phyloP scores from a whole-genome alignment of 768 basidiomycete genomes.

The Boletales sp. region DNA sequence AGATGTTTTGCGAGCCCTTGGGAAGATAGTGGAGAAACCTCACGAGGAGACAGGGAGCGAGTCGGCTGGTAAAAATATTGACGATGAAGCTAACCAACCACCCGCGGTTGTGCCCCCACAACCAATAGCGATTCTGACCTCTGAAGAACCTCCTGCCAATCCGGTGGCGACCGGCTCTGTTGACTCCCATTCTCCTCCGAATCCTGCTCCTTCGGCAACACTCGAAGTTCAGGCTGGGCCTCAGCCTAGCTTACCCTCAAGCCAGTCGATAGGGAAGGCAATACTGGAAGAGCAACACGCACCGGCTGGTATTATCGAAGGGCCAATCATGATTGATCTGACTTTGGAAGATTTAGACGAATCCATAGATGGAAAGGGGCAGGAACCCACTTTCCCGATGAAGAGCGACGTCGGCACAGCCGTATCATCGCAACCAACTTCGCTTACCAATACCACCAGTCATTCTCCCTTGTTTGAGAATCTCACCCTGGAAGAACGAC shows the following conservation, averaged over 20 bases:
- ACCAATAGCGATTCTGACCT: not conserved
- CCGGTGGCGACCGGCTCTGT: not conserved
- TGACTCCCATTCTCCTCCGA: not conserved
- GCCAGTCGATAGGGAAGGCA: not conserved
- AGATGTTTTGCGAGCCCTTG: slow-evolving; percentile 54
- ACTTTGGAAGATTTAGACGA: slow-evolving; percentile 22
- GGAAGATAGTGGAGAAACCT: slow-evolving; percentile 16
- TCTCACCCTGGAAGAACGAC: slow-evolving; percentile 20
- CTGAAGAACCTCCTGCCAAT: not conserved
- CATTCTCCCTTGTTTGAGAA: slow-evolving; percentile 18
- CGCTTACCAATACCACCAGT: slow-evolving; percentile 10
- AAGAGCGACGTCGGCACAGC: slow-evolving; percentile 1
- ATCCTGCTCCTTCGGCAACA: not conserved
- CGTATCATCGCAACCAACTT: slow-evolving; percentile 5
- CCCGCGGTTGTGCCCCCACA: not conserved
- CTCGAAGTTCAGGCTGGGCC: not conserved
- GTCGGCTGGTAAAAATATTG: not conserved
- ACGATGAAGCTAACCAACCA: not conserved
- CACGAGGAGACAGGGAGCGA: slow-evolving; percentile 6
- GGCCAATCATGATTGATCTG: slow-evolving; percentile 26
- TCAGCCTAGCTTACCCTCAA: not conserved
- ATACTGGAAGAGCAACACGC: not conserved
- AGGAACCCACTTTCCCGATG: slow-evolving; percentile 8
- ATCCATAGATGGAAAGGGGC: slow-evolving; percentile 12
- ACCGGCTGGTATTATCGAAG: slow-evolving; percentile 3